phyloP scores from a whole-genome alignment of 2,329 filamentous ascomycete species.

The Macrophomina pseudophaseolina region DNA sequence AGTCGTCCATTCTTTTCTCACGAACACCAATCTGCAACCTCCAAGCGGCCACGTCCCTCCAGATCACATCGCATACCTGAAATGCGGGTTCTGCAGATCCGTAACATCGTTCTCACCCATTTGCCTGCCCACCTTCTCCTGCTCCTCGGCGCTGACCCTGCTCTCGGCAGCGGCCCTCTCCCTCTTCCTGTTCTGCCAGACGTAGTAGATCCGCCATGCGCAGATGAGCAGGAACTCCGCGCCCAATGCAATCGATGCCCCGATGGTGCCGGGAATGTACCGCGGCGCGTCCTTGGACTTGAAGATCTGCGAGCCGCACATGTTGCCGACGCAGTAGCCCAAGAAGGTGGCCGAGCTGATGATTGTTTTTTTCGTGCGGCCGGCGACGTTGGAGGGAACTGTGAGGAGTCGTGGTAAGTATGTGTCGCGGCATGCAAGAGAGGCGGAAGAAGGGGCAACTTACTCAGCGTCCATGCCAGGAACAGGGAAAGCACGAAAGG shows the following conservation, averaged over 20 bases:
- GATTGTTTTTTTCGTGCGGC: conserved; percentile 54
- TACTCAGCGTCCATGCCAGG: conserved; percentile 40
- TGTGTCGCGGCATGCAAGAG: background rate
- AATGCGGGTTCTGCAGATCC: conserved; percentile 49
- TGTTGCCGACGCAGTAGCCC: conserved; percentile 56
- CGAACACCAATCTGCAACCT: background rate
- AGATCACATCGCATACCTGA: conserved; percentile 21
- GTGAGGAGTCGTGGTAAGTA: background rate
- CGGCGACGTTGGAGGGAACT: conserved; percentile 53
- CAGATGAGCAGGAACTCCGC: conserved; percentile 37
- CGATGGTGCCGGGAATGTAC: conserved; percentile 51
- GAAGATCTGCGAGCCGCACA: conserved; percentile 56
- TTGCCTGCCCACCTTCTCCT: conserved; percentile 53
- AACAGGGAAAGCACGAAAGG: conserved; percentile 41
- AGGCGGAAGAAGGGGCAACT: background rate
- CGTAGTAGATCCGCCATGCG: conserved; percentile 48
- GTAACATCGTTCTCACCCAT: conserved; percentile 53
- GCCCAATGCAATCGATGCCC: conserved; percentile 45
- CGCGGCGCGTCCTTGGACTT: conserved; percentile 50
- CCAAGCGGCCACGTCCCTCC: background rate
- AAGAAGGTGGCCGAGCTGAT: conserved; percentile 54
- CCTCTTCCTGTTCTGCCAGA: conserved; percentile 45
- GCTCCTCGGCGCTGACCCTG: conserved; percentile 52
- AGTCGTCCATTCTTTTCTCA: background rate
- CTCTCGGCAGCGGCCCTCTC: conserved; percentile 31